Evolutionary conservation across 148 eudicot genomes (phyloP), one percentile per base, ranked within the genome.

Genomic region (Camellia japonica): DNA sequence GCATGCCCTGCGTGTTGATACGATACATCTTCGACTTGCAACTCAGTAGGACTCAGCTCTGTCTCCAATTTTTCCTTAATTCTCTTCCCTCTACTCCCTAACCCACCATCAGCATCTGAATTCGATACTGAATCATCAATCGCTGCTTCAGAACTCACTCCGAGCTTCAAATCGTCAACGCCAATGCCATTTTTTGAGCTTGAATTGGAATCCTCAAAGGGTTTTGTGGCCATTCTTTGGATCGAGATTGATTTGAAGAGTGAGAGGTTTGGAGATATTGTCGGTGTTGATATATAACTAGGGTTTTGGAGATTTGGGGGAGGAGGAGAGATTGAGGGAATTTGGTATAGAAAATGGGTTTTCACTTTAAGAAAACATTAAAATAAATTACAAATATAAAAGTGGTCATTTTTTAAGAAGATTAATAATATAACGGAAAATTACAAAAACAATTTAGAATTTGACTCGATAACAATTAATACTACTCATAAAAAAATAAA

Each of bases 1-100:
- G 86, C 84, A 83, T 95, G 98, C 8, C 98, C 98, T 43, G 97
- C 98, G 78, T 95, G 97, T 83, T 95, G 96, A 78, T 93, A 88
- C 10, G 98, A 95, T 68, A 95, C 81, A 82, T 95, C 96, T 71
- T 91, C 94, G 46, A 95, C 80, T 49, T 80, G 82, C 87, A 95
- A 79, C 75, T 86, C 88, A 6, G 86, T 68, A 68, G 98, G 95
- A 54, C 73, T 86, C 69, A 95, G 85, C 81, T 88, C 98, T 64
- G 74, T 85, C 88, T 84, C 91, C 82, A 95, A 74, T 23, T 19
- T 84, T 86, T 89, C 89, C 87, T 80, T 88, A 58, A 95, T 95
- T 47, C 94, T 93, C 85, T 74, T 84, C 18, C 93, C 96, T 79
- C 98, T 90, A 60, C 83, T 86, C 68, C 95, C 97, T 76, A 83